Base-by-base conservation (phyloP, 768 basidiomycete genomes). In the Paxillus involutus region DNA sequence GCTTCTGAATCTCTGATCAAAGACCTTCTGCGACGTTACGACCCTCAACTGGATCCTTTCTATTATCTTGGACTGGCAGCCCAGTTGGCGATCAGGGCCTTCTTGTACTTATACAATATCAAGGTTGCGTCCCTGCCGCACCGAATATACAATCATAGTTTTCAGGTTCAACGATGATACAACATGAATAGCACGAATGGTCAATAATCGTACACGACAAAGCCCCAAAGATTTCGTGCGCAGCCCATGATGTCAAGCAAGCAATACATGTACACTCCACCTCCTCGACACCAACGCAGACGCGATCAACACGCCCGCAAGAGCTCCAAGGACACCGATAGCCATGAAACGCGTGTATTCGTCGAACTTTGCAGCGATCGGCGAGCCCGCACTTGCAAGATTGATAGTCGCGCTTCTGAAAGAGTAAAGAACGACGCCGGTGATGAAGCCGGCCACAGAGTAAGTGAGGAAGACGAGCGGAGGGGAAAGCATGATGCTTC, bases 381-480 rank as follows among this genome's bases (percentile, higher is more conserved):
- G 66, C 29, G 63, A 59, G 0, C 64, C 61, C 4, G 67, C 63
- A 1, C 65, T 61, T n/a, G 74, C 71, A 36, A 73, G 66, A n/a
- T 75, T 72, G 17, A 75, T 44, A 0, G 76, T 73, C 3, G 73
- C 65, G 0, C 81, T 86, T 5, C 82, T 73, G 68, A 88, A 82
- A 0, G 85, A 81, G 65, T 89, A 90, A 24, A 89, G 54, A 0
- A 82, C 78, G 26, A 90, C 75, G 0, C 80, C 88, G 0, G 80
- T 75, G 36, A 89, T 70, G 71, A 91, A 88, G 1, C 80, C 85
- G 2, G 83, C 76, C 57, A 90, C 77, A 2, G 86, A 81, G 66
- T 90, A 91, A 0, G 83, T 80, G 33, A 91, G 72, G 58, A 90
- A 84, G 26, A 90, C 87, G 17, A 89, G 72, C 1, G 90, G 89